Percentiles rank a stretch among this genome's conserved stretches.
Conservation (phyloP, 441 rosid genomes). For the Pelargonium citronellum region DNA sequence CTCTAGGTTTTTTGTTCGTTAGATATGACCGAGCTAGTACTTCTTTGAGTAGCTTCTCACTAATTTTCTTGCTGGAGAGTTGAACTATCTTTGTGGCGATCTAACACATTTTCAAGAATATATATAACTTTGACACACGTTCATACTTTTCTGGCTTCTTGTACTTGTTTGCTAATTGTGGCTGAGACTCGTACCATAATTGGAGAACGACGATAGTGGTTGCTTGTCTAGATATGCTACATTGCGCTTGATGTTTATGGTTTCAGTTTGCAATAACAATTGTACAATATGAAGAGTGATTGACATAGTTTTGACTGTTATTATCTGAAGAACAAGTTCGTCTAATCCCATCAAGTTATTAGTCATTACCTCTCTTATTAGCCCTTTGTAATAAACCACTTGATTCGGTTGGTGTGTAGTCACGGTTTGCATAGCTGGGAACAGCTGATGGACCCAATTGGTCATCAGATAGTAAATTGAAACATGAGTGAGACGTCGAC, state of each 20-base stretch:
- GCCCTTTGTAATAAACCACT: too few relatives aligned
- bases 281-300: too few relatives aligned
- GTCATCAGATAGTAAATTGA: too few relatives aligned
- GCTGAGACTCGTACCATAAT: neutral
- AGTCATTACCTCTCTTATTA: too few relatives aligned
- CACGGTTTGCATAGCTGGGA: too few relatives aligned
- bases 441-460: too few relatives aligned
- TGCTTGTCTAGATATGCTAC: neutral
- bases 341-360: too few relatives aligned
- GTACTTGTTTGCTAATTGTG: neutral
- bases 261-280: too few relatives aligned
- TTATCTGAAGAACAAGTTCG: too few relatives aligned
- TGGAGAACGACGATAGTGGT: neutral
- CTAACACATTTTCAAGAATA: neutral
- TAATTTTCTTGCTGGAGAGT: neutral
- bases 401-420: too few relatives aligned
- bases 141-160: neutral
- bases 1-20: neutral
- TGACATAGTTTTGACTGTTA: too few relatives aligned
- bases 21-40: neutral
- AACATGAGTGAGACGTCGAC: too few relatives aligned
- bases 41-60: neutral
- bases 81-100: conserved; percentile 1
- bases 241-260: neutral
- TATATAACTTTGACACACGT: neutral